Base-by-base conservation (phyloP, 2,329 filamentous ascomycete species). In the Polychaeton citri region DNA sequence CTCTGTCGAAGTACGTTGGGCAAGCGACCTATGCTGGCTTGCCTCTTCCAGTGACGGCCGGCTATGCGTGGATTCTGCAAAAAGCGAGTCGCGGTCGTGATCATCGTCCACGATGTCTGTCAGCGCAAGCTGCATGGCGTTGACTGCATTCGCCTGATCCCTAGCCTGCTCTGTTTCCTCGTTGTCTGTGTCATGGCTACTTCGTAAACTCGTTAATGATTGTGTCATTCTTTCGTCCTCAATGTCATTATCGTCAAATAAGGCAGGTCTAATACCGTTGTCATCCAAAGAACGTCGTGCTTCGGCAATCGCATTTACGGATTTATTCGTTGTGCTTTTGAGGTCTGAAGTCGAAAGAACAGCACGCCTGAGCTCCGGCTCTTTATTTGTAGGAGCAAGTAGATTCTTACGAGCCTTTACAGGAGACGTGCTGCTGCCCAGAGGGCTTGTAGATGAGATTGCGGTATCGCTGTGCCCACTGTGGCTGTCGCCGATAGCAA, bases 81-180 rank as follows among this genome's bases (percentile, higher is more conserved):
- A 84, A 0, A 87, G 58, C 0, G 80, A 83, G 12, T 72, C 72
- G 28, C 75, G 52, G 32, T 60, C 64, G 15, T 81, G 76, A 33
- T 81, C 74, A 45, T 86, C 77, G 46, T 85, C 85, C 66, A 98
- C 81, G 43, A 98, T 98, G 44, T 87, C 82, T 45, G 81, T 93
- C 33, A 98, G 67, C 12, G 87, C 90, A 45, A 82, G 76, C 55
- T 96, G 87, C 72, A 98, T 88, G 3, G 85, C 88, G 59, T 92
- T 76, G 5, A 98, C 86, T 19, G 95, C 80, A 40, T 79, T 73
- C 1, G 73, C 81, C 50, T 94, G 81, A 5, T 81, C 79, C 16
- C 67, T 60, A 7, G 63, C 61, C 33, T 55, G 56, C 32, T 70
- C 65, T 9, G 56, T 67, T 39, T 68, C 68, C 7, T 71, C 67